Conservation (phyloP, 768 basidiomycete genomes). For the Cystofilobasidium macerans region DNA sequence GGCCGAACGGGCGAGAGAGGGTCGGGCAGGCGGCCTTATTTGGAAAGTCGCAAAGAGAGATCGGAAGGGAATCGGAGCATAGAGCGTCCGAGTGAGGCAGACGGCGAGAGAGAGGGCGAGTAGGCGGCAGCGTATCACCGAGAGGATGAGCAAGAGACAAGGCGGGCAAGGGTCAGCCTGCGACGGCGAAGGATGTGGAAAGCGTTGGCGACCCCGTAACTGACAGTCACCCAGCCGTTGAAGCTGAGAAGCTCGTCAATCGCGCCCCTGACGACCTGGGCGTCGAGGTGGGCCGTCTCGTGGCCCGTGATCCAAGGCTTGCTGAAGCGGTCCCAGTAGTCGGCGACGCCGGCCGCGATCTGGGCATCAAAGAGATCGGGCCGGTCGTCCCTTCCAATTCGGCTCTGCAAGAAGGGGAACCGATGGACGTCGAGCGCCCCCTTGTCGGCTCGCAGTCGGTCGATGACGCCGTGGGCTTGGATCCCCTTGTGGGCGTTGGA, state of each 20-base stretch:
- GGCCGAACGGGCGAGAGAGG: slow-evolving; percentile 83
- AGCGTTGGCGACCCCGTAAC: too few species aligned
- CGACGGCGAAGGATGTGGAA: too few species aligned
- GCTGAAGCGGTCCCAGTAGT: slow-evolving; percentile 90
- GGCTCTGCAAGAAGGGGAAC: slow-evolving; percentile 73
- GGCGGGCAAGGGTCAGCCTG: neutral
- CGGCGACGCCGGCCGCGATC: slow-evolving; percentile 61
- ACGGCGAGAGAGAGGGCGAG: neutral
- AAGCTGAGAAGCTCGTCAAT: slow-evolving; percentile 90
- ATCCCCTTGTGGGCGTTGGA: slow-evolving; percentile 37
- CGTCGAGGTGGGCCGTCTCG: slow-evolving; percentile 79
- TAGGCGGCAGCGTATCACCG: neutral
- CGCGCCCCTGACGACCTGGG: slow-evolving; percentile 74
- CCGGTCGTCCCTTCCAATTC: slow-evolving; percentile 66
- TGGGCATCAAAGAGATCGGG: slow-evolving; percentile 67
- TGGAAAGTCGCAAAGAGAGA: neutral
- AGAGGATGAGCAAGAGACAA: neutral
- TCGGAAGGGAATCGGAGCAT: neutral
- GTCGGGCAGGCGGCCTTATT: slow-evolving; percentile 70
- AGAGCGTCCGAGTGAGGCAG: neutral
- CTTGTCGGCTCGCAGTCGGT: slow-evolving; percentile 56
- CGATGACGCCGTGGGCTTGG: slow-evolving; percentile 52
- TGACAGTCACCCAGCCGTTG: slow-evolving; percentile 85
- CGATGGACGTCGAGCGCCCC: slow-evolving; percentile 76
- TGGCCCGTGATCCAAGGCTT: slow-evolving; percentile 72